Percentiles rank a stretch among this genome's conserved stretches.
phyloP scores from a whole-genome alignment of 306 rosid species.

The Oemleria cerasiformis region DNA sequence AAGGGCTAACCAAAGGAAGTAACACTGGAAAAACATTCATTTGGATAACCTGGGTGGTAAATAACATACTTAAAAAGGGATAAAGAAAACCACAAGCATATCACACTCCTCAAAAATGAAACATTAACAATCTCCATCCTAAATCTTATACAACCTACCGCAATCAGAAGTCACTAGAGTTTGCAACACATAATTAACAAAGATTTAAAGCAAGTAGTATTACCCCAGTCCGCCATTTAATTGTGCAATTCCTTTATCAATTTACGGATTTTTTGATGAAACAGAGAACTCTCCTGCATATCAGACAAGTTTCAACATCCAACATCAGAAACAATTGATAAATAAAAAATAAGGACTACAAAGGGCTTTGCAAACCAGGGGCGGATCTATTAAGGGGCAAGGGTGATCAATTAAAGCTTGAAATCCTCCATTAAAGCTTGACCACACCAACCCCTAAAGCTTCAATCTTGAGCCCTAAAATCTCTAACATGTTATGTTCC shows the following conservation, averaged over 20 bases:
- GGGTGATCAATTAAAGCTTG: no score
- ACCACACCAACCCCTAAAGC: no score
- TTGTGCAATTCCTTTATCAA: background rate
- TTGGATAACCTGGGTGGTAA: background rate
- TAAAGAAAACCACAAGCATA: background rate
- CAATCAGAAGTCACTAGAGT: background rate
- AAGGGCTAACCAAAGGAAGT: conserved; percentile 2
- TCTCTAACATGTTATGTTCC: no score
- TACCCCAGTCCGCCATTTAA: conserved; percentile 83
- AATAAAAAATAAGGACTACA: background rate
- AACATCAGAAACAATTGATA: background rate
- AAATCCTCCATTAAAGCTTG: no score
- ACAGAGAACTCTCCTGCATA: conserved; percentile 13
- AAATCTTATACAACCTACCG: background rate
- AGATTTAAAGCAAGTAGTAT: conserved; percentile 10
- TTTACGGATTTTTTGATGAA: background rate
- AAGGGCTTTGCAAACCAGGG: background rate
- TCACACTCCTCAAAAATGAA: background rate
- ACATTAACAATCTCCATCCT: background rate
- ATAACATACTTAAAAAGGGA: background rate
- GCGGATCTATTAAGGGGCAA: no score
- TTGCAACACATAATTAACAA: background rate
- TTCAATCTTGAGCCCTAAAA: no score
- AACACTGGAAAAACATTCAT: background rate
- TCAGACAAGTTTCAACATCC: background rate